A percentile compares a stretch with the other conserved stretches of the same genome.
phyloP scores from a whole-genome alignment of 345 rosid species.

The Linum trigynum region DNA sequence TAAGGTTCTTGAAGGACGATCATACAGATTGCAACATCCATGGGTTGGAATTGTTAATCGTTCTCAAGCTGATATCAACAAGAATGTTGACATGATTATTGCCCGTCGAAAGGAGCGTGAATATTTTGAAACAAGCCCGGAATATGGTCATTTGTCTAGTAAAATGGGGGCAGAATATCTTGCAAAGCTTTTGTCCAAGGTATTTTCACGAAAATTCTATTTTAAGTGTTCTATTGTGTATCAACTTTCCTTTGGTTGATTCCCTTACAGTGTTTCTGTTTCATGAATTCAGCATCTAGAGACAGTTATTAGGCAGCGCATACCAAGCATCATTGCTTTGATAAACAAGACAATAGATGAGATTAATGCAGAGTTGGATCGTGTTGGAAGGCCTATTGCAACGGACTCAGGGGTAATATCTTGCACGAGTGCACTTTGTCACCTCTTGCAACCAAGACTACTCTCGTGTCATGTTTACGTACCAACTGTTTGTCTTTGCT shows the following conservation, averaged over 20 bases:
- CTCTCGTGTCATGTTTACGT: too few relatives aligned
- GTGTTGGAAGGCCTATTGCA: conserved; percentile 91
- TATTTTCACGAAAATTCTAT: conserved; percentile 16
- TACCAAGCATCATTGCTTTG: conserved; percentile 91
- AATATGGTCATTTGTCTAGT: conserved; percentile 86
- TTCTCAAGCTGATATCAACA: conserved; percentile 98
- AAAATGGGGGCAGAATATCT: conserved; percentile 98
- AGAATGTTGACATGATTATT: conserved; percentile 84
- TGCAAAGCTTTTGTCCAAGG: conserved; percentile 88
- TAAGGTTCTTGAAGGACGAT: conserved; percentile 93
- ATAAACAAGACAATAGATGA: conserved; percentile 95
- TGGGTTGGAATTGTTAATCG: conserved; percentile 99
- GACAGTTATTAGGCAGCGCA: conserved; percentile 85
- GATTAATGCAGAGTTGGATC: conserved; percentile 94
- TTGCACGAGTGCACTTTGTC: conserved; percentile 9
- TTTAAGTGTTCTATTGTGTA: conserved; percentile 11
- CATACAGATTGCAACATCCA: conserved; percentile 94
- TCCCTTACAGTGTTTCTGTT: neutral
- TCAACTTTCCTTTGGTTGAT: conserved; percentile 4
- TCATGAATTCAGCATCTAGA: conserved; percentile 63
- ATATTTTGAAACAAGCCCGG: conserved; percentile 96
- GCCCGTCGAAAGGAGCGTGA: conserved; percentile 90
- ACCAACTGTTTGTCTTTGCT: neutral
- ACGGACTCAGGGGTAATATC: conserved; percentile 88
- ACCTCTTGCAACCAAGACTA: neutral